Base-by-base conservation (phyloP, 257 asterid species). In the Nicotiana paniculata region DNA sequence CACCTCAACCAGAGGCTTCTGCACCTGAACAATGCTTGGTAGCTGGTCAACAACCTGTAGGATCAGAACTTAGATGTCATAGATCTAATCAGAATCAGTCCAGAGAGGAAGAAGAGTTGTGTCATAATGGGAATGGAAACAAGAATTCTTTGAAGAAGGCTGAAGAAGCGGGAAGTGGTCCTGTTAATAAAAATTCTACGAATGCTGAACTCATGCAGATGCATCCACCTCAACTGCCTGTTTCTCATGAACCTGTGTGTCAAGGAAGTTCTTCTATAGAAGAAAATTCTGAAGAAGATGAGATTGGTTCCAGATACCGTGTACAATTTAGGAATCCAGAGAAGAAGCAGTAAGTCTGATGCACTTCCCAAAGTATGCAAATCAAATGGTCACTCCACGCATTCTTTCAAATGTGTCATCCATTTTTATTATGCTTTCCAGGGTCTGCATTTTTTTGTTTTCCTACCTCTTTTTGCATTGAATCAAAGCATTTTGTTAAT, bases 251-350 rank as follows among this genome's bases (percentile, higher is more conserved):
- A 61, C 46, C 65, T 51, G 62, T 35, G 43, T 17, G 67, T 81
- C 35, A 85, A 59, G 84, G 32, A 80, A 74, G 77, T 83, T 39
- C 72, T 85, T 80, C 76, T 65, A 86, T 84, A 57, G 88, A 90
- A 66, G 91, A 84, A 85, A 86, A 83, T 81, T 87, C 92, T 80
- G 95, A 92, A 80, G 90, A 86, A 28, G 83, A 79, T 83, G 93
- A 89, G 37, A 82, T 77, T 51, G 81, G 86, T 81, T 88, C 89
- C 64, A 81, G 83, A 79, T 82, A 88, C 69, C 69, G 62, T 53
- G 82, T 79, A 79, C 87, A 91, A 84, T 82, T 64, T 33, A 84
- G 88, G 75, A 89, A 82, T 79, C 88, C 59, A 74, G 86, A 81
- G 64, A 87, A 17, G 74, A 77, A 81, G 65, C 9, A 21, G 97